Conservation (phyloP, 2,329 filamentous ascomycete genomes). For the Rosellinia necatrix region DNA sequence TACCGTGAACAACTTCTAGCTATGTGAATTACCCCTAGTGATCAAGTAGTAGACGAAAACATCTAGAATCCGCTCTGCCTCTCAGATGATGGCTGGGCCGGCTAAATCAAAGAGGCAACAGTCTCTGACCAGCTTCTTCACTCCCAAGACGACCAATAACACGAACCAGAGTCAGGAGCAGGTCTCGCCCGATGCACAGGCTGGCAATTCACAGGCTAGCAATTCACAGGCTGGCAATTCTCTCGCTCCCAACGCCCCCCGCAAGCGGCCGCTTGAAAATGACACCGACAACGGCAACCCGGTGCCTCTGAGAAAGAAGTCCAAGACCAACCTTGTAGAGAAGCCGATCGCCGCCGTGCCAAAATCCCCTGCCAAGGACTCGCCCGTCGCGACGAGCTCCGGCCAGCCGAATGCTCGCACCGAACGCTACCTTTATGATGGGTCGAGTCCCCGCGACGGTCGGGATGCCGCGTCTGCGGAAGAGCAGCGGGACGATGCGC, state of each 20-base stretch:
- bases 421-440: conserved; percentile 57
- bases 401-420: conserved; percentile 48
- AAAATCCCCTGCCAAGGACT: conserved; percentile 39
- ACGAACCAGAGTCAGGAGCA: conserved; percentile 34
- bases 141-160: conserved; percentile 61
- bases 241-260: conserved; percentile 37
- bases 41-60: background rate
- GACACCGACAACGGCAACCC: conserved; percentile 52
- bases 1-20: too few relatives aligned
- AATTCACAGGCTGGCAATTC: conserved; percentile 35
- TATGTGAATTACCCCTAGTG: conserved; percentile 14
- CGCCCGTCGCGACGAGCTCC: conserved; percentile 28
- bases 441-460: conserved; percentile 50
- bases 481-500: conserved; percentile 54
- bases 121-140: conserved; percentile 86
- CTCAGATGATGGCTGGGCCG: conserved; percentile 43
- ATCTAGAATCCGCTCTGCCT: conserved; percentile 1
- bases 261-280: conserved; percentile 58
- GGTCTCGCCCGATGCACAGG: conserved; percentile 37
- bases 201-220: conserved; percentile 37
- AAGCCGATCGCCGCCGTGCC: conserved; percentile 47
- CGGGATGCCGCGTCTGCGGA: conserved; percentile 44
- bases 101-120: conserved; percentile 70
- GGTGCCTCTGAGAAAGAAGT: conserved; percentile 51
- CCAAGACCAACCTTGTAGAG: conserved; percentile 49